phyloP scores from a whole-genome alignment of 176 grass and related monocot genomes.

The Juncus inflexus region DNA sequence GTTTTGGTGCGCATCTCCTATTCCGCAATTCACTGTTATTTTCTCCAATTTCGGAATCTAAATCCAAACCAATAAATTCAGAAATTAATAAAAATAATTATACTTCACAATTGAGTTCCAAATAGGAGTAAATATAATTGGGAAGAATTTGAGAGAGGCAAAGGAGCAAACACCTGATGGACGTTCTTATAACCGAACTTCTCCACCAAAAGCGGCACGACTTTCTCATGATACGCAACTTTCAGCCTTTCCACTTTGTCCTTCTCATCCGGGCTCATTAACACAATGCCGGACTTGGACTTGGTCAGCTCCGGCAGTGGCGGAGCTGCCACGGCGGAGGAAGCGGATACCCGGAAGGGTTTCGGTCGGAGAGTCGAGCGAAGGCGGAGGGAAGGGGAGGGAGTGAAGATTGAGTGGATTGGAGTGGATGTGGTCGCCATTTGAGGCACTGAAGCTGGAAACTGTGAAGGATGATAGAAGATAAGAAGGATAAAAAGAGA shows the following conservation, averaged over 20 bases:
- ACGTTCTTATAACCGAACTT: conserved; percentile 80
- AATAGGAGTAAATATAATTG: background rate
- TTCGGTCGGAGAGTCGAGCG: conserved; percentile 7
- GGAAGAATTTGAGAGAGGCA: background rate
- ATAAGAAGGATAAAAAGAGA: background rate
- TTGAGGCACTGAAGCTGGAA: conserved; percentile 29
- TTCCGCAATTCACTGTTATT: conserved; percentile 79
- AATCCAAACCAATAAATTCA: conserved; percentile 4
- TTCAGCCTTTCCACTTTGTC: conserved; percentile 66
- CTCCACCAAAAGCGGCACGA: conserved; percentile 65
- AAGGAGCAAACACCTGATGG: conserved; percentile 64
- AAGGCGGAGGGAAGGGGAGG: conserved; percentile 15
- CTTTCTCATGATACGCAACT: conserved; percentile 64
- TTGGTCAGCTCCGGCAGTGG: conserved; percentile 29
- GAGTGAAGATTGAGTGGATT: conserved; percentile 28
- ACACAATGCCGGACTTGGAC: conserved; percentile 55
- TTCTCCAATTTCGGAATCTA: conserved; percentile 83
- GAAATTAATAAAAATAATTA: background rate
- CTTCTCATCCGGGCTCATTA: conserved; percentile 57
- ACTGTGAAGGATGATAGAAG: conserved; percentile 27
- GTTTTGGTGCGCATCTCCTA: conserved; percentile 78
- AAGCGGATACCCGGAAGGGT: conserved; percentile 36
- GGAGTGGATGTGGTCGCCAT: conserved; percentile 57
- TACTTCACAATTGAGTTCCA: background rate
- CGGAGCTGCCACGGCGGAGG: conserved; percentile 36